Base-by-base conservation (phyloP, 768 basidiomycete genomes). In the Polyporus arcularius region DNA sequence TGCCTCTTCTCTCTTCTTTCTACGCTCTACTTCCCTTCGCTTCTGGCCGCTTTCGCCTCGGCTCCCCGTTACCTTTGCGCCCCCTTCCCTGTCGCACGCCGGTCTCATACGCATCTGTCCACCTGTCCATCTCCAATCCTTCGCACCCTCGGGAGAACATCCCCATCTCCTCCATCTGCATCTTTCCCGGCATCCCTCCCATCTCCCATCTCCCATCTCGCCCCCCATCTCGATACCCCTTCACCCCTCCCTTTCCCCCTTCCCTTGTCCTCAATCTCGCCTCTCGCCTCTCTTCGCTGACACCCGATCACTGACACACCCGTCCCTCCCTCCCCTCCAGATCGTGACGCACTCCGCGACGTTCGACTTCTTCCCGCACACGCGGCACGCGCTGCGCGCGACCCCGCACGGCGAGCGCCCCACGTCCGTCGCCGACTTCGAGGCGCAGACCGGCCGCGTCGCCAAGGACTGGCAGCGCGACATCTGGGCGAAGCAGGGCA, bases 381-480 rank as follows among this genome's bases (percentile, higher is more conserved):
- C 81, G 41, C 83, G 92, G 32, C 92, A 94, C 70, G 92, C 89
- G 14, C 76, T 92, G 40, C 85, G 92, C 49, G 88, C 86, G 10
- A 94, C 92, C 2, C 92, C 92, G 55, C 90, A 89, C 63, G 92
- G 85, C 12, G 90, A 93, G 71, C 82, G 80, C 62, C 92, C 92
- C 1, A 78, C 79, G n/a, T 90, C 87, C 0, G 92, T 92, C 18
- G 83, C 77, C 46, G 88, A 85, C 47, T 93, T 91, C 70, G 85
- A 87, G 71, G 71, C 70, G 46, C 67, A 78, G 65, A 85, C 81
- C 1, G 90, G 90, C 14, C 87, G 87, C 70, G 71, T 77, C 51
- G 89, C 90, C 0, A 87, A 86, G 64, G 90, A 94, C 72, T 80
- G 89, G 58, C 85, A 89, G 71, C 67, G 85, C 40, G 90, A 88